Evolutionary conservation across 139 green algal genomes (phyloP).

Genomic region (Chlamydomonas urium): DNA sequence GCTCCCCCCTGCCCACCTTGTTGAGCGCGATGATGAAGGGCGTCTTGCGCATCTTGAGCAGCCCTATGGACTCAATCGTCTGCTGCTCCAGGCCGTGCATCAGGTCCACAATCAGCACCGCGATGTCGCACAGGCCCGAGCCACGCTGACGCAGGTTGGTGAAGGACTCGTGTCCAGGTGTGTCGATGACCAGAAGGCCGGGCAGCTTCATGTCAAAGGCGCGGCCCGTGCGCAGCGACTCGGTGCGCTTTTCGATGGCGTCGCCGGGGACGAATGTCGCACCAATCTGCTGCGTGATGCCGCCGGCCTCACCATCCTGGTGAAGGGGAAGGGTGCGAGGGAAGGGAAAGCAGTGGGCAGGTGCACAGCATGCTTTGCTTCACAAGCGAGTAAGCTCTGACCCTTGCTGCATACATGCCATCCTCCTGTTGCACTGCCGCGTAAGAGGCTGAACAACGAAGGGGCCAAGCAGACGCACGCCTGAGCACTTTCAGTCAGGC

Average conservation of each 20-base stretch:
- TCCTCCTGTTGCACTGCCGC: no score
- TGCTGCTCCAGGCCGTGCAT: slow-evolving; percentile 98
- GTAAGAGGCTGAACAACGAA: no score
- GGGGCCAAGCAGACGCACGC: no score
- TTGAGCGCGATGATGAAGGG: slow-evolving; percentile 98
- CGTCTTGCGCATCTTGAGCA: slow-evolving; percentile 95
- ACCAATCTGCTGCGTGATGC: slow-evolving; percentile 99
- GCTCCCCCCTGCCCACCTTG: slow-evolving; percentile 79
- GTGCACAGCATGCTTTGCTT: no score
- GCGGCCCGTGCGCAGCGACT: slow-evolving; percentile 43
- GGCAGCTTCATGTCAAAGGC: slow-evolving; percentile 81
- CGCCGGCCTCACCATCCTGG: slow-evolving; percentile 93
- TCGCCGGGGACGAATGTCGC: slow-evolving; percentile 93
- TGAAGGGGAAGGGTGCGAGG: not conserved
- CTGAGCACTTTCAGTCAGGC: no score
- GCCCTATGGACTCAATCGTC: slow-evolving; percentile 95
- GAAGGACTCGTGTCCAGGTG: slow-evolving; percentile 95
- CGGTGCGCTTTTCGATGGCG: slow-evolving; percentile 77
- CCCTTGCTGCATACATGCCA: no score
- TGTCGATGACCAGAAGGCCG: slow-evolving; percentile 97
- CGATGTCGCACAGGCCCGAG: slow-evolving; percentile 94
- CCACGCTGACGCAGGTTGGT: slow-evolving; percentile 93
- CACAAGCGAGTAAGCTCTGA: no score
- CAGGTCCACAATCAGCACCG: slow-evolving; percentile 96
- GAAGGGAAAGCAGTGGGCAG: slow-evolving; percentile 38